Conservation (phyloP, 2,329 filamentous ascomycete genomes). For the Aspergillus uvarum region DNA sequence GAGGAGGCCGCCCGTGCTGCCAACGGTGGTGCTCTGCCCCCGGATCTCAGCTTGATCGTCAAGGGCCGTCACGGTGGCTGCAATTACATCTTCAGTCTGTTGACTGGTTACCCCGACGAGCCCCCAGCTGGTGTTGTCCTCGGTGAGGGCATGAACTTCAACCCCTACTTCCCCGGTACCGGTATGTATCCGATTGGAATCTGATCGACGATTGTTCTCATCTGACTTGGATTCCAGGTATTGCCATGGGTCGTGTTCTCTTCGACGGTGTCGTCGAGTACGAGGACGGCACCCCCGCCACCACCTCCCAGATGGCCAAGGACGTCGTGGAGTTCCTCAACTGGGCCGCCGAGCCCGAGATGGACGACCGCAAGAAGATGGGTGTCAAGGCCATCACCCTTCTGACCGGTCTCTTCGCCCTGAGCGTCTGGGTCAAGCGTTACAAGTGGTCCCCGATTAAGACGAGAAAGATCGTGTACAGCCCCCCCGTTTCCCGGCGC, state of each 20-base stretch:
- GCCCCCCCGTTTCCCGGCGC: conserved; percentile 60
- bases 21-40: conserved; percentile 96
- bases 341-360: conserved; percentile 98
- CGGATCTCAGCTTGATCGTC: conserved; percentile 95
- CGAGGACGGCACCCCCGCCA: conserved; percentile 91
- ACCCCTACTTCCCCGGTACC: conserved; percentile 99
- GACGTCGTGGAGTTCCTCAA: conserved; percentile 98
- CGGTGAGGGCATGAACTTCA: conserved; percentile 94
- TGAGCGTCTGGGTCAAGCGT: conserved; percentile 97
- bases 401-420: conserved; percentile 72
- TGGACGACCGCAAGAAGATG: conserved; percentile 99
- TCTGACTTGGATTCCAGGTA: conserved; percentile 47
- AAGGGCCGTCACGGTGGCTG: conserved; percentile 97
- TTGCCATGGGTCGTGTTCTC: conserved; percentile 97
- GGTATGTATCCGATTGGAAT: conserved; percentile 49
- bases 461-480: conserved; percentile 89
- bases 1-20: conserved; percentile 96
- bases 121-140: conserved; percentile 84
- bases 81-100: conserved; percentile 95
- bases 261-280: conserved; percentile 98
- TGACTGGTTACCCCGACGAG: conserved; percentile 98
- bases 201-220: background rate
- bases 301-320: conserved; percentile 99
- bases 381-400: conserved; percentile 92
- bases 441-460: conserved; percentile 99